These are phyloP conservation scores for Chloris gayana DNA, from an alignment of 176 grass and related monocot genomes.

Conservation along the genomic window DNA sequence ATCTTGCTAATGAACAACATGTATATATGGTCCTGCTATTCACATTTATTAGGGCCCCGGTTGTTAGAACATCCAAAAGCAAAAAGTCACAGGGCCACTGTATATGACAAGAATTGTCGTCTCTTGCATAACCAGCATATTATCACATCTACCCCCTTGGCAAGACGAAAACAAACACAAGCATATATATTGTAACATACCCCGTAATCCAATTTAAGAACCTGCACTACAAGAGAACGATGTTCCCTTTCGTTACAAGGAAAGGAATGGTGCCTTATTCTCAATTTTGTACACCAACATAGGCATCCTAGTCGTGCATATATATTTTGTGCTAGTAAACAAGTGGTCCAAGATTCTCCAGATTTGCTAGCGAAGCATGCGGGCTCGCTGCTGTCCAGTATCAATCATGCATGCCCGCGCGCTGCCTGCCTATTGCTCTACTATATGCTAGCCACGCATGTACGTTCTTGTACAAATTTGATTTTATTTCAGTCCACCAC, in stretches of 20 bases:
- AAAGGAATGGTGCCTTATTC: not conserved
- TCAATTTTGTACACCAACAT: not conserved
- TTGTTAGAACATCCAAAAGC: no score
- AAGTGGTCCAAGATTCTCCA: constrained; percentile 39
- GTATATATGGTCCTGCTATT: no score
- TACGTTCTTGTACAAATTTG: not conserved
- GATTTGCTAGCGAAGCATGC: constrained; percentile 36
- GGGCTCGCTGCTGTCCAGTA: constrained; percentile 2
- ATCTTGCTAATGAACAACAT: no score
- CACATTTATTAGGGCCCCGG: no score
- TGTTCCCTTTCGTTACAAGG: not conserved
- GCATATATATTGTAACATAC: no score
- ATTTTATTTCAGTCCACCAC: not conserved
- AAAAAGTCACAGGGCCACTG: no score
- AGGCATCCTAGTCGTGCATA: not conserved
- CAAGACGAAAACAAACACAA: no score
- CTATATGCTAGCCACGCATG: not conserved
- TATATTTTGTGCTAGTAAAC: not conserved
- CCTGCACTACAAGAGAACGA: no score
- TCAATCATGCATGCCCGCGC: constrained; percentile 5
- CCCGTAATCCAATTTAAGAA: no score
- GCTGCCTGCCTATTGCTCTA: constrained; percentile 2
- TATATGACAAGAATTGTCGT: no score
- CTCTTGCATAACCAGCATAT: no score
- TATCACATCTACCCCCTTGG: no score